Conservation (phyloP, 805 yeast genomes). For the Cyberlindnera lachancei region DNA sequence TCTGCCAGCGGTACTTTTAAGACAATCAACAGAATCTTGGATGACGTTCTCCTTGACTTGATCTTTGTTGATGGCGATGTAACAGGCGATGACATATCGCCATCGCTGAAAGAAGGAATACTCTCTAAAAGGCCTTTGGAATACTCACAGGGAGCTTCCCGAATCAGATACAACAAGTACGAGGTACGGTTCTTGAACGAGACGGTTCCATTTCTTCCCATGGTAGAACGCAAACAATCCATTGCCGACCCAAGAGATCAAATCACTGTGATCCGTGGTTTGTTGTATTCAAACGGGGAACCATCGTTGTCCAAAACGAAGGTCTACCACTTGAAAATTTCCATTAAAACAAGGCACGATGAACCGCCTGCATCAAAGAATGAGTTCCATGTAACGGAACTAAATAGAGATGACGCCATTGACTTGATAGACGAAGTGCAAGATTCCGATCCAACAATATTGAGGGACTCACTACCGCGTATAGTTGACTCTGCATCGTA, state of each 20-base stretch:
- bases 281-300: constrained; percentile 22
- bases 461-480: constrained; percentile 24
- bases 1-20: constrained; percentile 35
- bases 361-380: constrained; percentile 20
- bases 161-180: constrained; percentile 14
- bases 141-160: constrained; percentile 24
- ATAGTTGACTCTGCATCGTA: constrained; percentile 40
- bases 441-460: constrained; percentile 7
- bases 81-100: background rate
- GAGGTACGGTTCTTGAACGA: constrained; percentile 21
- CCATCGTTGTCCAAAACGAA: constrained; percentile 15
- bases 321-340: constrained; percentile 29
- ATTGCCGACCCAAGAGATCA: constrained; percentile 13
- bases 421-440: constrained; percentile 21
- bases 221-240: constrained; percentile 13
- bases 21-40: constrained; percentile 60
- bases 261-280: constrained; percentile 22
- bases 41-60: constrained; percentile 47
- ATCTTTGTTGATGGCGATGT: constrained; percentile 24
- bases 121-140: constrained; percentile 21
- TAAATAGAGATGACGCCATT: constrained; percentile 22
- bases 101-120: constrained; percentile 25
- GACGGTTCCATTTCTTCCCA: constrained; percentile 21
- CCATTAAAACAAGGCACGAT: constrained; percentile 24
- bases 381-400: constrained; percentile 24